These are phyloP conservation scores for Guadua angustifolia DNA, from an alignment of 176 grass and related monocot species.

Conservation along the genomic window DNA sequence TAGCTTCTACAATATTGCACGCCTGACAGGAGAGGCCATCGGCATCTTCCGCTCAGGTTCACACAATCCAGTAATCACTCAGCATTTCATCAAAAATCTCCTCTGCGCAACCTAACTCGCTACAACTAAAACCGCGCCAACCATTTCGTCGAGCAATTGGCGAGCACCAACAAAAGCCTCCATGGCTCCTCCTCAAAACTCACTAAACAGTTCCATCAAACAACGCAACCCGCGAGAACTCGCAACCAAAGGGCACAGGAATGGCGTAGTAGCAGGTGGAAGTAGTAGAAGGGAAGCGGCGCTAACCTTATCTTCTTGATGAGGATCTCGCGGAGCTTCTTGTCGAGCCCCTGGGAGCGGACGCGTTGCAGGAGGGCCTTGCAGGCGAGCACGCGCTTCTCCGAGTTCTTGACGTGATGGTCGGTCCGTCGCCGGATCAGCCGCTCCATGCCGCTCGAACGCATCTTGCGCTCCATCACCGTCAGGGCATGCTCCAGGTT, in stretches of 20 bases:
- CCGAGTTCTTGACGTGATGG: conserved; percentile 89
- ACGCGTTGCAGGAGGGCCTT: conserved; percentile 85
- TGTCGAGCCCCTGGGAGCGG: conserved; percentile 77
- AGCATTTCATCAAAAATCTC: conserved; percentile 7
- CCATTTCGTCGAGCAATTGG: conserved; percentile 43
- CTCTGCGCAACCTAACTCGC: neutral
- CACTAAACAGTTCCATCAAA: neutral
- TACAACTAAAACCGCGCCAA: neutral
- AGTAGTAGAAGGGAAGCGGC: neutral
- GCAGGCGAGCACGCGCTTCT: conserved; percentile 87
- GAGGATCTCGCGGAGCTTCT: conserved; percentile 82
- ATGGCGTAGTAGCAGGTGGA: neutral
- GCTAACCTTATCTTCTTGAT: conserved; percentile 92
- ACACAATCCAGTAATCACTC: neutral
- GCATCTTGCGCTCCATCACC: conserved; percentile 81
- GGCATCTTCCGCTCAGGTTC: neutral
- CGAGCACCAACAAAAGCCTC: neutral
- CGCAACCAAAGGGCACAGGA: neutral
- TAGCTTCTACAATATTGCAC: neutral
- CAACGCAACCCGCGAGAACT: neutral
- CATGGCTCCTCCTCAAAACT: neutral
- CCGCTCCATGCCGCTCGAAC: conserved; percentile 83
- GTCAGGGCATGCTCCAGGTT: conserved; percentile 81
- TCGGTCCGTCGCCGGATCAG: conserved; percentile 62
- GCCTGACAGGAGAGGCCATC: neutral